Base-by-base conservation (phyloP, 192 early-diverging fungal genomes). In the Entomortierella chlamydospora region DNA sequence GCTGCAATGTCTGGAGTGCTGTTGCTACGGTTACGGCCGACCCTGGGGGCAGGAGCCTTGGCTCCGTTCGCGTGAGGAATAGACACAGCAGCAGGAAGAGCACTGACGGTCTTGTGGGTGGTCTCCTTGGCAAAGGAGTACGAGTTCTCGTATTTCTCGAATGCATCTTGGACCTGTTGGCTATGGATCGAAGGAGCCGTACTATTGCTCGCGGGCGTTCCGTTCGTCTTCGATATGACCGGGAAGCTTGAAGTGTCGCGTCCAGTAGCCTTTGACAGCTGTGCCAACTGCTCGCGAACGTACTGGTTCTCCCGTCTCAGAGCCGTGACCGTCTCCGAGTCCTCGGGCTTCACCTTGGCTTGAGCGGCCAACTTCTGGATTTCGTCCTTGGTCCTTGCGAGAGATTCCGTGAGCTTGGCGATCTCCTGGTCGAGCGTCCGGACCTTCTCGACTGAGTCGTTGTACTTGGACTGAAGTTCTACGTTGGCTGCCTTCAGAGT, bases 221-320 rank as follows among this genome's bases (percentile, higher is more conserved):
- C 55, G 30, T 42, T 22, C 29, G 50, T 54, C 56, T 68, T 70
- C 49, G 73, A 62, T 20, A 68, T 66, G 56, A 70, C 68, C 37
- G 76, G 76, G 68, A 79, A 79, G 57, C 76, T 79, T 45, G 76
- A 79, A 22, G 76, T 70, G 62, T 79, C 74, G 61, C 63, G 61
- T 20, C 86, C 89, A 57, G 89, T 89, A 37, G 90, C 77, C 47
- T 90, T 85, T 43, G 76, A 79, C 55, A 79, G 68, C 25, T 79
- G 76, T 61, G 90, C 81, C 50, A 95, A 83, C 70, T 95, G 93
- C 57, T 91, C 89, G 68, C 89, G 85, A 39, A 95, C 84, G 33
- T 87, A 82, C 20, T 88, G 82, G 33, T 94, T 91, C 69, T 96
- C 92, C 59, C 89, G 91, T 68, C 86, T 87, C 9, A 96, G 82